Percentiles rank a stretch among this genome's conserved stretches.
Evolutionary conservation across 345 rosid species (phyloP).

Genomic region (Mallotus nudiflorus): DNA sequence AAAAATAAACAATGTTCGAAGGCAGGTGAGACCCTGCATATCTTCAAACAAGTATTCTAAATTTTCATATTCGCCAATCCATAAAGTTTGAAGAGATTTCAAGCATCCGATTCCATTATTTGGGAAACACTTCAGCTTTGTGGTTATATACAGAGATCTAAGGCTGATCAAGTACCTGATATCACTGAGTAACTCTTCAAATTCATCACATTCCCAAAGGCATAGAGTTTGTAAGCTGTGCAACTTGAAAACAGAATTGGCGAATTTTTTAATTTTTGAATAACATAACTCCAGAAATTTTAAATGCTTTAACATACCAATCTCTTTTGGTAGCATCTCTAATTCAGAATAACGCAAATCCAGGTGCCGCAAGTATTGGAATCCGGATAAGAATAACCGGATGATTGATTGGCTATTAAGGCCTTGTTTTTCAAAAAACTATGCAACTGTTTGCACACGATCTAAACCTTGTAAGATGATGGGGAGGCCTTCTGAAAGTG

Average conservation of each 20-base stretch:
- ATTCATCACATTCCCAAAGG: constrained; percentile 6
- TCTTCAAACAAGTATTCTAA: too few species aligned
- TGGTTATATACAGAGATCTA: too few species aligned
- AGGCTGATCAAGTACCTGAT: too few species aligned
- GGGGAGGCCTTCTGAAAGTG: background rate
- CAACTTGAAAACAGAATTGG: constrained; percentile 28
- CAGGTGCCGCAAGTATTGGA: constrained; percentile 12
- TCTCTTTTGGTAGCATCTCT: constrained; percentile 16
- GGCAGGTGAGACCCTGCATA: too few species aligned
- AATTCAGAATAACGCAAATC: constrained; percentile 15
- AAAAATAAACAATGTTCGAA: constrained; percentile 5
- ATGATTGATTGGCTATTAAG: constrained; percentile 8
- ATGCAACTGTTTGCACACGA: constrained; percentile 16
- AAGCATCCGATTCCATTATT: too few species aligned
- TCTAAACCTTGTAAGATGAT: background rate
- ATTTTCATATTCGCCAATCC: too few species aligned
- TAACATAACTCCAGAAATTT: constrained; percentile 24
- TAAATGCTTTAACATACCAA: constrained; percentile 28
- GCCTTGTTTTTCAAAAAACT: background rate
- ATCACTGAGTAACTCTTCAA: constrained; percentile 32
- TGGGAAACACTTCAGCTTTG: too few species aligned
- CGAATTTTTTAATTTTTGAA: constrained; percentile 12
- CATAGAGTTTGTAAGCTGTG: constrained; percentile 25
- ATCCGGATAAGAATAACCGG: constrained; percentile 10
- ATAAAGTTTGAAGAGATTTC: too few species aligned